Evolutionary conservation across 1,284 basidiomycete genomes (phyloP), one percentile per base, ranked within the genome.

Genomic region (Trichosporon sp.): DNA sequence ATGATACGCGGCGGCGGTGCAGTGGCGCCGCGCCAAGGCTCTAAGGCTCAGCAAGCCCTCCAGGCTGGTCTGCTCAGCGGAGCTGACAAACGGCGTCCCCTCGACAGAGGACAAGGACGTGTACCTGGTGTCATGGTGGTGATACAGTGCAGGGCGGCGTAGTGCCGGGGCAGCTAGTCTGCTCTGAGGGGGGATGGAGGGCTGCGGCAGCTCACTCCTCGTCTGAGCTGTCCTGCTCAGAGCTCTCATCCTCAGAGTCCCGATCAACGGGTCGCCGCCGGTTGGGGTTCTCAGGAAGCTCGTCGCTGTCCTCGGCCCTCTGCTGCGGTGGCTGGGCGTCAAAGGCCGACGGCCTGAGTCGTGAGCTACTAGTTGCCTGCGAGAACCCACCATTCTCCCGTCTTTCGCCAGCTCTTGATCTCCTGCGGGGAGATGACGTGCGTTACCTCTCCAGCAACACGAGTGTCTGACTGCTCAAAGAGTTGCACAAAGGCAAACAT

Each of bases 351-450:
- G 31, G 65, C 53, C 60, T 66, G 62, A 8, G 18, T 3, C 1
- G 18, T 60, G 8, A 60, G 29, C 29, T 29, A n/a, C n/a, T n/a
- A n/a, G n/a, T n/a, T n/a, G n/a, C n/a, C n/a, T n/a, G n/a, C n/a
- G n/a, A n/a, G n/a, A 6, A 76, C 80, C 64, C 42, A 81, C 80
- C 80, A 81, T 42, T 77, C 75, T 13, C 79, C 80, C 21, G 73
- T 65, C 66, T 74, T 73, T 35, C 76, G 73, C 76, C 76, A 81
- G 15, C 72, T 68, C 70, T 77, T 80, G 53, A 81, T 74, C 68
- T 81, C 79, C 3, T 67, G 56, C 9, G 69, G 72, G 5, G 71
- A 70, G 12, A 80, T 65, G 9, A 81, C 73, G 64, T 73, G 71
- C 1, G 77, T 70, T 23, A 81, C 77, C 72, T 81, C 80, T 6